phyloP scores from a whole-genome alignment of 345 rosid species.

The Capsella bursapastoris region DNA sequence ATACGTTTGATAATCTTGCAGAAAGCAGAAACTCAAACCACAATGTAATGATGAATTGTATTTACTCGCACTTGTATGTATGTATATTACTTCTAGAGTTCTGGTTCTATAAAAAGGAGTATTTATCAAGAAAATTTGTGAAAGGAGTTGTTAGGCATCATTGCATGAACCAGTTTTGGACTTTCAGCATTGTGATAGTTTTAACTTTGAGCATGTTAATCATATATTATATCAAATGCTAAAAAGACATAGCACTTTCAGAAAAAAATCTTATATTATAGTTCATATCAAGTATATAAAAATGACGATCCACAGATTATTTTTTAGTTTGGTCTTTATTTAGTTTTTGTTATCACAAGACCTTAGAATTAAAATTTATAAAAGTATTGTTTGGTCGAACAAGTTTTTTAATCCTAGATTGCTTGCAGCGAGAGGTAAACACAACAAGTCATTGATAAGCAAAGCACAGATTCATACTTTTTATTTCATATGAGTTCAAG shows the following conservation, averaged over 20 bases:
- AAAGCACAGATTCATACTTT: slow-evolving; percentile 32
- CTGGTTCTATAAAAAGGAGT: slow-evolving; percentile 7
- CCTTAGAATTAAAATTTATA: neutral
- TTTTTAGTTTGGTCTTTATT: neutral
- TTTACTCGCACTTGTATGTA: slow-evolving; percentile 19
- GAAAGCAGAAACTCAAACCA: neutral
- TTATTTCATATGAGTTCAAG: neutral
- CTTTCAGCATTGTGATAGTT: neutral
- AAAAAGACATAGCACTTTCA: too few relatives aligned
- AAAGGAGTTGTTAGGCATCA: neutral
- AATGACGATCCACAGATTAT: neutral
- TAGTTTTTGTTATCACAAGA: neutral
- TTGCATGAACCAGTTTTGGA: neutral
- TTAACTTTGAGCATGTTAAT: neutral
- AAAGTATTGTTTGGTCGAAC: neutral
- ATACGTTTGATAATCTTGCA: slow-evolving; percentile 5
- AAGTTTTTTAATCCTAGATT: neutral
- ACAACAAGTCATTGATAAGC: slow-evolving; percentile 22
- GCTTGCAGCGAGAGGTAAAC: slow-evolving; percentile 31
- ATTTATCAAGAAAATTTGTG: neutral
- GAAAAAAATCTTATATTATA: neutral
- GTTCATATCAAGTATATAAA: too few relatives aligned
- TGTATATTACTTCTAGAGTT: slow-evolving; percentile 8
- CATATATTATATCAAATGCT: too few relatives aligned
- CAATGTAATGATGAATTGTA: slow-evolving; percentile 25